Percentiles rank a stretch among this genome's conserved stretches.
These are phyloP conservation scores for Didymella segeticola DNA, from an alignment of 2,329 filamentous ascomycete genomes.

Conservation along the genomic window DNA sequence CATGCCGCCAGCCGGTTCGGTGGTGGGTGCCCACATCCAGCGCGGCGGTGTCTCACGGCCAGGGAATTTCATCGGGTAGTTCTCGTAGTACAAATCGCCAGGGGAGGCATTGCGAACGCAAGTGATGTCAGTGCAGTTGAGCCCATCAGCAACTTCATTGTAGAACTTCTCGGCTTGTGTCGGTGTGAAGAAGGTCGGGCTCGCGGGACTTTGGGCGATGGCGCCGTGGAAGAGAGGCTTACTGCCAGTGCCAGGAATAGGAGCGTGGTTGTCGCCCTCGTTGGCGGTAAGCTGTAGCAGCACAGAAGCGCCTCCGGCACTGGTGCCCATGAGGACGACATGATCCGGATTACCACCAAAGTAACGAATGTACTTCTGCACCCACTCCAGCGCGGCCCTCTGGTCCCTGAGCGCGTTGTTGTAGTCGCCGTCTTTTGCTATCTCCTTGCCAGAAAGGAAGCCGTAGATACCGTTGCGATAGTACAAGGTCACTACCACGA, in stretches of 20 bases:
- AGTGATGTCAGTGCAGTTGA: slow-evolving; percentile 41
- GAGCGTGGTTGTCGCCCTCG: slow-evolving; percentile 36
- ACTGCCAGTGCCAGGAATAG: slow-evolving; percentile 36
- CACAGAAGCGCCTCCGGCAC: slow-evolving; percentile 41
- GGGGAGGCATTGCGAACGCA: slow-evolving; percentile 37
- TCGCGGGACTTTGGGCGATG: slow-evolving; percentile 40
- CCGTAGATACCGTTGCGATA: slow-evolving; percentile 52
- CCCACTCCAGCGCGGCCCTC: slow-evolving; percentile 50
- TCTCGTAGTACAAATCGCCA: slow-evolving; percentile 42
- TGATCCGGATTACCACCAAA: slow-evolving; percentile 56
- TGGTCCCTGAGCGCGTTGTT: slow-evolving; percentile 48
- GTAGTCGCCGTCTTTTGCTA: slow-evolving; percentile 46
- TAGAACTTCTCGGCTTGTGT: slow-evolving; percentile 42
- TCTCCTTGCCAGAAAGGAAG: slow-evolving; percentile 53
- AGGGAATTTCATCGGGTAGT: slow-evolving; percentile 44
- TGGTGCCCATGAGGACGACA: slow-evolving; percentile 54
- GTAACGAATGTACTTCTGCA: slow-evolving; percentile 51
- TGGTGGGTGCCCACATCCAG: slow-evolving; percentile 47
- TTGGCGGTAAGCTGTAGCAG: slow-evolving; percentile 41
- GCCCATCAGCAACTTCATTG: slow-evolving; percentile 37
- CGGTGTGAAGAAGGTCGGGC: slow-evolving; percentile 43
- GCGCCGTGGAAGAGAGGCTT: slow-evolving; percentile 42
- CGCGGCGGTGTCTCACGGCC: slow-evolving; percentile 40
- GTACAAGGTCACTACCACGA: slow-evolving; percentile 44
- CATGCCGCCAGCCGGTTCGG: slow-evolving; percentile 37